Base-by-base conservation (phyloP, 495 filamentous ascomycete genomes). In the Elaphomyces granulatus region DNA sequence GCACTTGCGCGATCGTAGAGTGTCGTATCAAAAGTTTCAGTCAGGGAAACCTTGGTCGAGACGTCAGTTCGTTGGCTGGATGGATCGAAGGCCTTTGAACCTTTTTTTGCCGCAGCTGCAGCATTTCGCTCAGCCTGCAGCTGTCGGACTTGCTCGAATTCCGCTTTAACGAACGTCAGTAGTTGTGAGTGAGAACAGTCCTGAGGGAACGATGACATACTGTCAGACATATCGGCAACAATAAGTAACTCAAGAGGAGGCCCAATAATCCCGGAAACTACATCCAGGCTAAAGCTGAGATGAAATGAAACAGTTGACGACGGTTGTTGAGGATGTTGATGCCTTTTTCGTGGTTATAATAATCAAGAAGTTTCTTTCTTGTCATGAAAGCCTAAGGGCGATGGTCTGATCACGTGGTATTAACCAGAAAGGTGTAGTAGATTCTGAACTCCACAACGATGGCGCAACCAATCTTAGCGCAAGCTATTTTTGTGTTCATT, bases 111-210 rank as follows among this genome's bases (percentile, higher is more conserved):
- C 56, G 77, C 75, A 49, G 82, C 75, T 55, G 74, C 70, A 53
- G 83, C 81, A 68, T 94, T 94, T 56, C 88, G 87, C 80, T 94
- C 87, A 54, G 78, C 77, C 62, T 94, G 85, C 46, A 86, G 78
- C 68, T 74, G 78, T 60, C 74, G 74, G 53, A 92, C 75, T 53
- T 79, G 67, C 47, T 87, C 81, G 60, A 93, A 86, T 52, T 90
- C 85, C 54, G 80, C 79, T 79, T 41, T 16, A 42, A 34, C 26
- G 33, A 37, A 23, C 10, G 46, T 63, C 23, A 63, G 53, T 38
- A 58, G 48, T 15, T 31, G 9, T 20, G 34, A n/a, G n/a, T n/a
- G n/a, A n/a, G n/a, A n/a, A 42, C 38, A 37, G 38, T 38, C 34
- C 44, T 43, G 30, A 36, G 41, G 45, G 38, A 36, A 32, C 33